Evolutionary conservation across 768 basidiomycete genomes (phyloP).

Genomic region (Calocera viscosa): DNA sequence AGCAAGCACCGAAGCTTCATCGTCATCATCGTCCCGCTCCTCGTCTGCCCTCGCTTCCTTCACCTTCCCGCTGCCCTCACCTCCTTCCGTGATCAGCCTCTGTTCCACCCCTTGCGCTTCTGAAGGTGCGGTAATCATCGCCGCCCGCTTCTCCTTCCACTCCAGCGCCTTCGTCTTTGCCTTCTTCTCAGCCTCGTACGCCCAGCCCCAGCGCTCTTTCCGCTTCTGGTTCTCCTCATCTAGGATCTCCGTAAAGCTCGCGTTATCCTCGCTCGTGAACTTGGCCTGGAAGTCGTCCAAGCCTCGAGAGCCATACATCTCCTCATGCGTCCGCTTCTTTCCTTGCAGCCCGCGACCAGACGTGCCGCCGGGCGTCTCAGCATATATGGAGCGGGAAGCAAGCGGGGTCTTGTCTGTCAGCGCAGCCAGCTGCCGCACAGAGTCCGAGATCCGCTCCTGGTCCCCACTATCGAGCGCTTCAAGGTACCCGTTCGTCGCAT

Average conservation of each 20-base stretch:
- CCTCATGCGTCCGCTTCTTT: conserved; percentile 40
- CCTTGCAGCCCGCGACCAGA: background rate
- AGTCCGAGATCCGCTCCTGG: conserved; percentile 58
- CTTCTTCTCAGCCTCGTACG: conserved; percentile 79
- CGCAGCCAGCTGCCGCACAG: conserved; percentile 60
- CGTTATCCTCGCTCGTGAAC: conserved; percentile 95
- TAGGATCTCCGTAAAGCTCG: conserved; percentile 87
- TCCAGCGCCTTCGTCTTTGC: conserved; percentile 63
- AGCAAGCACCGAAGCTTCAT: conserved; percentile 21
- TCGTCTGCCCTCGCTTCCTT: conserved; percentile 12
- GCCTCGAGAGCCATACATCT: conserved; percentile 46
- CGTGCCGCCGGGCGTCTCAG: background rate
- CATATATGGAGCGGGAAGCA: conserved; percentile 23
- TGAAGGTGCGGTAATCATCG: conserved; percentile 38
- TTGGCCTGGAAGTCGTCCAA: conserved; percentile 80
- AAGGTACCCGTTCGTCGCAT: conserved; percentile 77
- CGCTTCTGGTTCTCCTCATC: conserved; percentile 76
- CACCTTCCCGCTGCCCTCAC: conserved; percentile 16
- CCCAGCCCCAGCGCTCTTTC: conserved; percentile 78
- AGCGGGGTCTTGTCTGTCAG: conserved; percentile 40
- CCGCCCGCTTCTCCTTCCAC: conserved; percentile 52
- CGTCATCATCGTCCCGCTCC: conserved; percentile 15
- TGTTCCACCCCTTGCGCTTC: conserved; percentile 38
- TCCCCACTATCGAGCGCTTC: conserved; percentile 68
- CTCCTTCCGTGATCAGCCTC: conserved; percentile 37